Conservation (phyloP, 768 basidiomycete genomes). For the Hypholoma fasciculare region DNA sequence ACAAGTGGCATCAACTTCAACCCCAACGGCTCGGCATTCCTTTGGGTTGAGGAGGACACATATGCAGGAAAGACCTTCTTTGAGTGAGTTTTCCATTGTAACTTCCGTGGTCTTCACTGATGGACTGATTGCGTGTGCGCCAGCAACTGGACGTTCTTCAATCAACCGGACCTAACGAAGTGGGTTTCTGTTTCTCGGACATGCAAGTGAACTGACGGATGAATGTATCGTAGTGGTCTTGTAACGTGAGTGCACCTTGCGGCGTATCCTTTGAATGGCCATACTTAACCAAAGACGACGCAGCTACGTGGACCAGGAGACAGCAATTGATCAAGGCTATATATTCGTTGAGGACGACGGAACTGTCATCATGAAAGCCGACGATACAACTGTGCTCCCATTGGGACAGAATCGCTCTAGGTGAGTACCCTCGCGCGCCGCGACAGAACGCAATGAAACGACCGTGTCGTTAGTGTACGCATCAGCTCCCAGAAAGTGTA, state of each 20-base stretch:
- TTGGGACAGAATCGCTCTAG: conserved; percentile 61
- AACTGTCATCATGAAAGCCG: conserved; percentile 76
- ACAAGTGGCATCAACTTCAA: conserved; percentile 35
- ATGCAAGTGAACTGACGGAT: too few species aligned
- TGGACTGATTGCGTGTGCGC: not conserved
- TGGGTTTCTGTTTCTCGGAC: not conserved
- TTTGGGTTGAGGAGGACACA: conserved; percentile 71
- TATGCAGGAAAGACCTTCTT: conserved; percentile 71
- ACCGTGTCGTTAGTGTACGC: conserved; percentile 58
- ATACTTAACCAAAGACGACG: not conserved
- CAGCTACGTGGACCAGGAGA: conserved; percentile 55
- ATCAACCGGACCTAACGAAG: conserved; percentile 1
- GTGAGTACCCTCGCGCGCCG: conserved; percentile 41
- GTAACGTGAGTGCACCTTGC: not conserved
- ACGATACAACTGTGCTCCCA: conserved; percentile 59
- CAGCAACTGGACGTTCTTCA: conserved; percentile 1
- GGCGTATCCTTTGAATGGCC: not conserved
- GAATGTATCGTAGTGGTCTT: not conserved
- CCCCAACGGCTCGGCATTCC: conserved; percentile 49
- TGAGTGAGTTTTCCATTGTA: conserved; percentile 44
- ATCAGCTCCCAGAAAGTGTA: conserved; percentile 66
- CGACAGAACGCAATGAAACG: conserved; percentile 30
- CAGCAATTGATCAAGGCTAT: conserved; percentile 54
- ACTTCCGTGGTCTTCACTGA: too few species aligned
- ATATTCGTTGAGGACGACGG: conserved; percentile 59